Evolutionary conservation across 768 basidiomycete species (phyloP).

Genomic region (Kwoniella botswanensis): DNA sequence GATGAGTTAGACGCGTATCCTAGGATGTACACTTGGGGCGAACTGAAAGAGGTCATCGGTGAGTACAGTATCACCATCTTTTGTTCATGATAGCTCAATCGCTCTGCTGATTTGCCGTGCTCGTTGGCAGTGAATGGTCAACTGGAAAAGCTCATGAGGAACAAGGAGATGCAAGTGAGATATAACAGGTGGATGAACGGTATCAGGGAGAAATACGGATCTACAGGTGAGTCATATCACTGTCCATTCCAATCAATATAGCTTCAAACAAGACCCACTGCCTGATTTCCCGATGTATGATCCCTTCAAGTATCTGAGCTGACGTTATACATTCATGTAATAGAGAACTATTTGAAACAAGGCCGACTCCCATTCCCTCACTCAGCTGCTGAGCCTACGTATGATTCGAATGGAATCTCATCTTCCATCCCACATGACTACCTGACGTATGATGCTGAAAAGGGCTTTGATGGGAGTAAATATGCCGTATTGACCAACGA

Average conservation of each 20-base stretch:
- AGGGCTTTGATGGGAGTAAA: slow-evolving; percentile 39
- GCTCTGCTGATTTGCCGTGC: neutral
- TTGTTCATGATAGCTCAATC: too few species aligned
- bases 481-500: slow-evolving; percentile 55
- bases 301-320: neutral
- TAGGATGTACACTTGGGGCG: slow-evolving; percentile 55
- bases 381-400: slow-evolving; percentile 12
- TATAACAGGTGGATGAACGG: slow-evolving; percentile 51
- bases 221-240: slow-evolving; percentile 43
- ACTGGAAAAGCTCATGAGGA: slow-evolving; percentile 46
- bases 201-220: slow-evolving; percentile 45
- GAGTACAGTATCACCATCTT: slow-evolving; percentile 5
- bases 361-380: slow-evolving; percentile 46
- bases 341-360: slow-evolving; percentile 53
- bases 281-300: too few species aligned
- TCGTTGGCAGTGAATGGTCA: slow-evolving; percentile 23
- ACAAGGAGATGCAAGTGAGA: slow-evolving; percentile 45
- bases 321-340: neutral
- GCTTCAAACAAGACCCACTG: too few species aligned
- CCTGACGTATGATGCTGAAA: slow-evolving; percentile 29
- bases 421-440: slow-evolving; percentile 16
- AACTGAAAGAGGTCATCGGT: slow-evolving; percentile 47
- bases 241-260: too few species aligned
- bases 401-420: slow-evolving; percentile 2
- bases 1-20: slow-evolving; percentile 54